Evolutionary conservation across 345 rosid species (phyloP).

Genomic region (Hibiscus tridactylites): DNA sequence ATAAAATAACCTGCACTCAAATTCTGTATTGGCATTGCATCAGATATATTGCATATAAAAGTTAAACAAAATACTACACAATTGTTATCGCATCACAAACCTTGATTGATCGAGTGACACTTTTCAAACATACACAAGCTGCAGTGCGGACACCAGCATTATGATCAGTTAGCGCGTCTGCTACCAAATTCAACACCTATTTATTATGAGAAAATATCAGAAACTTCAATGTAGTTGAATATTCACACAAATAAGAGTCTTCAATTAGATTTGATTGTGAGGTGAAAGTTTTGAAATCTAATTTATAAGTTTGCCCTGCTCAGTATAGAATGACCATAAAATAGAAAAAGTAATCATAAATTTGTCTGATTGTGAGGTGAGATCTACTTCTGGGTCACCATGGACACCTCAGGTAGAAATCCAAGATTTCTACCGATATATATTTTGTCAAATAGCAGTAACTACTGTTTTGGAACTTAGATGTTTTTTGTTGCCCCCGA

Average conservation of each 20-base stretch:
- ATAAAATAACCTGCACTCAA: conserved; percentile 84
- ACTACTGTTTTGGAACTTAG: not conserved
- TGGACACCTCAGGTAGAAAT: not conserved
- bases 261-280: not conserved
- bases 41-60: conserved; percentile 20
- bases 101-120: conserved; percentile 76
- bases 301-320: not conserved
- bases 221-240: not conserved
- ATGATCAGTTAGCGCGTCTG: conserved; percentile 48
- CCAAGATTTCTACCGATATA: not conserved
- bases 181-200: conserved; percentile 48
- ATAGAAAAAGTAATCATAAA: not conserved
- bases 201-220: conserved; percentile 16
- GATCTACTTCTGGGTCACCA: not conserved
- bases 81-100: conserved; percentile 32
- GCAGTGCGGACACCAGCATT: conserved; percentile 57
- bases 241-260: not conserved
- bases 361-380: not conserved
- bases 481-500: not conserved
- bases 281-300: not conserved
- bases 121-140: conserved; percentile 73
- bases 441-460: not conserved
- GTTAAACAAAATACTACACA: conserved; percentile 9
- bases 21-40: conserved; percentile 51
- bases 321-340: not conserved